These are phyloP conservation scores for Thymus mandschuricus DNA, from an alignment of 257 asterid species.

Conservation along the genomic window DNA sequence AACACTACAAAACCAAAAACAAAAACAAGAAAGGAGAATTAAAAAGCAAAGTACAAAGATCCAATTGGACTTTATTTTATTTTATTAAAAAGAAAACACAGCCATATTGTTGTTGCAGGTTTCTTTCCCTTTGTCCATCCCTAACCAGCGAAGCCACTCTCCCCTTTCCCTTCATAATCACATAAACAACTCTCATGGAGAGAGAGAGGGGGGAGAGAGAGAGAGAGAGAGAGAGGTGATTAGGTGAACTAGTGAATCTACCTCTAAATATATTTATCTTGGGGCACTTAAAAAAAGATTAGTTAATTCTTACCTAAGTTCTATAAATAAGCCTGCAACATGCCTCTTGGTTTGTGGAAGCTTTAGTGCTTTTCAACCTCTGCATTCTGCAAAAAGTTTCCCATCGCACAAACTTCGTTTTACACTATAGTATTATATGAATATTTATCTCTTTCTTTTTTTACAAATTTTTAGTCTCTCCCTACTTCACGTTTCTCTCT, in stretches of 20 bases:
- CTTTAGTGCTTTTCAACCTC: constrained; percentile 24
- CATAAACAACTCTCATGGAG: constrained; percentile 6
- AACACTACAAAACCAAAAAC: not conserved
- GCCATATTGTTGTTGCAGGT: constrained; percentile 21
- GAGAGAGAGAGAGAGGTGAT: not conserved
- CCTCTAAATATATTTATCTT: not conserved
- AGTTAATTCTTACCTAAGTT: not conserved
- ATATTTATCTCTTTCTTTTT: too few relatives aligned
- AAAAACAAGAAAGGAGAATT: not conserved
- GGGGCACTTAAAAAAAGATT: too few relatives aligned
- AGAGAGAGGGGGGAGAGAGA: not conserved
- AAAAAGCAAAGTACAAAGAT: constrained; percentile 5
- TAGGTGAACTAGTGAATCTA: constrained; percentile 15
- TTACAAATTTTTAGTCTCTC: not conserved
- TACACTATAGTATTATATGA: not conserved
- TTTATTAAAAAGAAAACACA: not conserved
- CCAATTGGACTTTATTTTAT: not conserved
- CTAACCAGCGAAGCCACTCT: constrained; percentile 31
- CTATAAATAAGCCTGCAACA: constrained; percentile 29
- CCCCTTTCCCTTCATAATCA: not conserved
- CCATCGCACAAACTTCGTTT: not conserved
- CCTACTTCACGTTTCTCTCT: constrained; percentile 21
- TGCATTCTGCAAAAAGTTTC: not conserved
- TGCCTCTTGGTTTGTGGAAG: constrained; percentile 24
- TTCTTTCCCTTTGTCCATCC: constrained; percentile 32